Evolutionary conservation across 257 asterid species (phyloP).

Genomic region (Forsythia suspensa): DNA sequence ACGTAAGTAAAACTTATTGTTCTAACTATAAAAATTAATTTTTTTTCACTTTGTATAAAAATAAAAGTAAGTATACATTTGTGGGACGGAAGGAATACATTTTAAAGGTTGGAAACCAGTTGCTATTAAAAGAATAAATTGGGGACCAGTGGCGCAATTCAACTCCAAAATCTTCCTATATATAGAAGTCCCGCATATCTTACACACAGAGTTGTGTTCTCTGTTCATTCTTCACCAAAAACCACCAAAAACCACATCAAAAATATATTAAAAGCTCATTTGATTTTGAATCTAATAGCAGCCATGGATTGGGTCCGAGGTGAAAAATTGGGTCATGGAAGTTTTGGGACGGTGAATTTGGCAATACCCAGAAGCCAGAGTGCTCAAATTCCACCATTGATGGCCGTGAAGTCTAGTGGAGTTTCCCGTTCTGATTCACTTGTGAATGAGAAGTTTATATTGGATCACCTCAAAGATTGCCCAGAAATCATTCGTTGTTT

Average conservation of each 20-base stretch:
- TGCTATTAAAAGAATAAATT: neutral
- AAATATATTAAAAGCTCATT: neutral
- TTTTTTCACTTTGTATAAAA: no score
- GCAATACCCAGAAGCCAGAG: conserved; percentile 32
- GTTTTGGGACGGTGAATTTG: conserved; percentile 52
- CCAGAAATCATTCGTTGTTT: conserved; percentile 40
- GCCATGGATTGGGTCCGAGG: conserved; percentile 63
- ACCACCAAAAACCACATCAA: neutral
- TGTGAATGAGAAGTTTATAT: conserved; percentile 35
- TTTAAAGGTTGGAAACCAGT: neutral
- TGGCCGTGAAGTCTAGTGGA: conserved; percentile 58
- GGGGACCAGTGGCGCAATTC: neutral
- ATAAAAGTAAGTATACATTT: no score
- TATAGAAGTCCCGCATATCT: neutral
- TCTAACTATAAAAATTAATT: no score
- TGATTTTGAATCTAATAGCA: neutral
- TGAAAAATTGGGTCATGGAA: conserved; percentile 48
- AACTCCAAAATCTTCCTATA: neutral
- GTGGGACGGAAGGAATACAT: no score
- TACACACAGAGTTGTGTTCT: neutral
- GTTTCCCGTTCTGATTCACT: conserved; percentile 33
- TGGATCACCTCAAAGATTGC: conserved; percentile 41
- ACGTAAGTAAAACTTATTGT: no score
- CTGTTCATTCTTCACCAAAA: neutral
- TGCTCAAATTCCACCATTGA: conserved; percentile 24